phyloP scores from a whole-genome alignment of 352 stramenopile species.

The Globisporangium iwayamae region DNA sequence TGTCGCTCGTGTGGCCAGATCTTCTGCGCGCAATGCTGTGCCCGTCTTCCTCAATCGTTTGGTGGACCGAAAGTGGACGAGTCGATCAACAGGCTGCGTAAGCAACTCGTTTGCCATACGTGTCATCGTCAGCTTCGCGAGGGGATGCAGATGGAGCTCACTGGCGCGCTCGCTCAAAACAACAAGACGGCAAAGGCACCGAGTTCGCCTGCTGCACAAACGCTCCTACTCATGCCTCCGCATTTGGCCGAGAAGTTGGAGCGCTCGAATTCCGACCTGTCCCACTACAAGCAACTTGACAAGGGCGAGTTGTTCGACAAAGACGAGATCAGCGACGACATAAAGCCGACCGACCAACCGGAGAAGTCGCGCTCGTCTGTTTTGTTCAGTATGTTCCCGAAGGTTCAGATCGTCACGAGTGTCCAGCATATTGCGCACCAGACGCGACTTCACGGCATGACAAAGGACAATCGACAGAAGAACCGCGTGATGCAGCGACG shows the following conservation, averaged over 20 bases:
- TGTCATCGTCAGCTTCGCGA: constrained; percentile 81
- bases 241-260: constrained; percentile 68
- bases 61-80: constrained; percentile 72
- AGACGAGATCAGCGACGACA: constrained; percentile 76
- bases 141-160: constrained; percentile 73
- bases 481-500: constrained; percentile 25
- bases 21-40: constrained; percentile 82
- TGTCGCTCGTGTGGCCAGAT: constrained; percentile 85
- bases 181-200: constrained; percentile 27
- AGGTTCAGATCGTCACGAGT: constrained; percentile 79
- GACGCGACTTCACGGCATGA: constrained; percentile 49
- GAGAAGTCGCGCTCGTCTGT: constrained; percentile 50
- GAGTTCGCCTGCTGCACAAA: constrained; percentile 37
- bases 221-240: constrained; percentile 72
- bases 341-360: constrained; percentile 43
- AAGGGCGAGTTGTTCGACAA: constrained; percentile 72
- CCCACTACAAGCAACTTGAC: constrained; percentile 63
- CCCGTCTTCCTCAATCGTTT: constrained; percentile 74
- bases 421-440: constrained; percentile 76
- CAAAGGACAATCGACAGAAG: constrained; percentile 37
- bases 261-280: constrained; percentile 48
- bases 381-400: constrained; percentile 84
- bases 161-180: constrained; percentile 29
- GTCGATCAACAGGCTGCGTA: constrained; percentile 67
- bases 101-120: constrained; percentile 84